Evolutionary conservation across 306 rosid species (phyloP).

Genomic region (Glycyrrhiza uralensis): DNA sequence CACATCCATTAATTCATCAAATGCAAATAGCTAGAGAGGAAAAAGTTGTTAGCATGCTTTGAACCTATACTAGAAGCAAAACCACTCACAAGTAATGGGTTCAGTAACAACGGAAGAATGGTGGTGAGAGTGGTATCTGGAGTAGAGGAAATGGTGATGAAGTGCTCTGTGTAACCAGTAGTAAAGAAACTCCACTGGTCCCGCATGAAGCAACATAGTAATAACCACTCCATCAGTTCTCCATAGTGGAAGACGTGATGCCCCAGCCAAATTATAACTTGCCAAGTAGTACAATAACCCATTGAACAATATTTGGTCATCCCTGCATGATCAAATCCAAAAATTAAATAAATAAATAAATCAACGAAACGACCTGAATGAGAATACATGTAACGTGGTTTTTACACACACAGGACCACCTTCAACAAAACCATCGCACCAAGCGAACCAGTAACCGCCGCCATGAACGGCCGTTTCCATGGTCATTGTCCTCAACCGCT

Average conservation of each 20-base stretch:
- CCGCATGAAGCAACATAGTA: constrained; percentile 35
- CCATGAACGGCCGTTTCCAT: too few relatives aligned
- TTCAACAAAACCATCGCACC: too few relatives aligned
- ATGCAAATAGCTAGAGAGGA: too few relatives aligned
- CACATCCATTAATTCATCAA: too few relatives aligned
- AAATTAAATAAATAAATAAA: neutral
- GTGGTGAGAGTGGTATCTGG: constrained; percentile 57
- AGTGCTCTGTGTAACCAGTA: constrained; percentile 71
- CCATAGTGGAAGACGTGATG: constrained; percentile 37
- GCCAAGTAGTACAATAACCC: constrained; percentile 34
- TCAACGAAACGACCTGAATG: neutral
- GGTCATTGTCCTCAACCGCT: too few relatives aligned
- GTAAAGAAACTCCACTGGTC: constrained; percentile 60
- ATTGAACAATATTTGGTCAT: constrained; percentile 58
- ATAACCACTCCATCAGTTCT: constrained; percentile 45
- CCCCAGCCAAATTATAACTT: neutral
- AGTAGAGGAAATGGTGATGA: constrained; percentile 63
- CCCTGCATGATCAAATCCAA: constrained; percentile 27
- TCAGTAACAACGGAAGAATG: constrained; percentile 39
- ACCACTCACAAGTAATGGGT: constrained; percentile 34
- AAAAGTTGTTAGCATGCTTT: neutral
- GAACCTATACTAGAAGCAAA: neutral
- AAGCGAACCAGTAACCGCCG: too few relatives aligned
- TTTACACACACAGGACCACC: too few relatives aligned
- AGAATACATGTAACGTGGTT: too few relatives aligned